Evolutionary conservation across 1,284 basidiomycete genomes (phyloP), one percentile per base, ranked within the genome.

Genomic region (Amylostereum chailletii): DNA sequence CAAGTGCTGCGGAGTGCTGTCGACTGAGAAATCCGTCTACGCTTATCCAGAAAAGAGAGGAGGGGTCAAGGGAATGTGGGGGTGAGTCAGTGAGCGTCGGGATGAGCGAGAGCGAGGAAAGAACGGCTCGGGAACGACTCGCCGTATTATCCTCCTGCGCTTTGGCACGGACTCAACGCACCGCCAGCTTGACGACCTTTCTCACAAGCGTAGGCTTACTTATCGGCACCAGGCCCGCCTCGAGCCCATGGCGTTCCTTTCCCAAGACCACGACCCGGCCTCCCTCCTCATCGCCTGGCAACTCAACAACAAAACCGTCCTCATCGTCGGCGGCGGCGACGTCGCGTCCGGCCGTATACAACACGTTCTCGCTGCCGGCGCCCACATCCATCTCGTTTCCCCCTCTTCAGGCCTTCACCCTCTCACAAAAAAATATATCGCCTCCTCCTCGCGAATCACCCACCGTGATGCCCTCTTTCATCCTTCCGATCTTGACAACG

Each of bases 301-400:
- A 65, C 81, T 95, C 64, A 87, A 85, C 57, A 70, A 76, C 56
- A 90, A 85, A 62, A 72, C 72, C 42, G 90, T 94, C 26, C 81
- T 96, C 58, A 77, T 94, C 58, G 78, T 95, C 54, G 90, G 95
- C 48, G 91, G 91, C n/a, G 93, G 91, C 42, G 81, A 86, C 55
- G 85, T 95, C 42, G 91, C 86, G 36, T 86, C 83, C 2, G 81
- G 86, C 48, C 81, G 90, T 53, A 76, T 92, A 53, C 77, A 83
- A 56, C 83, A 83, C 50, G 75, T 87, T 59, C 75, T 90, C 58
- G 66, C 69, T 50, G 76, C 82, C 39, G 76, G 81, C 58, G 81
- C 78, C 5, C 67, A 65, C 48, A 75, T 91, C 58, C 80, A 76
- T 27, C 66, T 91, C 64, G 70, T 84, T 53, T 73, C 72, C 34